Base-by-base conservation (phyloP, 768 basidiomycete genomes). In the Mycena chlorophos region DNA sequence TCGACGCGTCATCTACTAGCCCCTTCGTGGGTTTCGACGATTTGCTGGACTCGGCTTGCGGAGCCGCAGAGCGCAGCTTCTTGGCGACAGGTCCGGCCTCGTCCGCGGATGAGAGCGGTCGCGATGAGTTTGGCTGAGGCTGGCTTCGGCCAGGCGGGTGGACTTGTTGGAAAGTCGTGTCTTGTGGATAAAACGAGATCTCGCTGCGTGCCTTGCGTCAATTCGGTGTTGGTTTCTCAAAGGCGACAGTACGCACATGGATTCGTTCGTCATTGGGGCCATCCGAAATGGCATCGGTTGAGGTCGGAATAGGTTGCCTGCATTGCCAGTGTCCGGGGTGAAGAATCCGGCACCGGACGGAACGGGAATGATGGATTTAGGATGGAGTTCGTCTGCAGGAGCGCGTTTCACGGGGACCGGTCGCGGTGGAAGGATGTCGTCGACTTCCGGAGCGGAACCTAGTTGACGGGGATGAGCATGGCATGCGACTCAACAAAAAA, bases 61-160 rank as follows among this genome's bases (percentile, higher is more conserved):
- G 81, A 14, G 75, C 72, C 52, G 83, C 81, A 60, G 88, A 84
- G 48, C 89, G 86, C 60, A 88, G 69, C 67, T 84, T 85, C 75
- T 92, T 92, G 61, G 82, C 78, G 49, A 84, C 85, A 29, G 90
- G 90, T 39, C 89, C 90, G 51, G 81, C 78, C 74, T 92, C 90
- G 68, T 92, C 90, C 40, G 88, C 85, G 29, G 90, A 91, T 54
- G 89, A 91, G 54, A 91, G 82, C 20, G 89, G 87, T 50, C 89
- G 82, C 47, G 84, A 78, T 38, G 77, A 70, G 64, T 78, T 76
- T 49, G 74, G 73, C 65, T 84, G 84, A 48, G 74, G 65, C 62
- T 49, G 77, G 71, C 58, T 79, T 82, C 73, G 76, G 57, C 74
- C 75, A 47, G 70, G 64, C 51, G 80, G 80, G 63, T 78, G 76